phyloP scores from a whole-genome alignment of 2,329 filamentous ascomycete species.

The Colletotrichum sidae region DNA sequence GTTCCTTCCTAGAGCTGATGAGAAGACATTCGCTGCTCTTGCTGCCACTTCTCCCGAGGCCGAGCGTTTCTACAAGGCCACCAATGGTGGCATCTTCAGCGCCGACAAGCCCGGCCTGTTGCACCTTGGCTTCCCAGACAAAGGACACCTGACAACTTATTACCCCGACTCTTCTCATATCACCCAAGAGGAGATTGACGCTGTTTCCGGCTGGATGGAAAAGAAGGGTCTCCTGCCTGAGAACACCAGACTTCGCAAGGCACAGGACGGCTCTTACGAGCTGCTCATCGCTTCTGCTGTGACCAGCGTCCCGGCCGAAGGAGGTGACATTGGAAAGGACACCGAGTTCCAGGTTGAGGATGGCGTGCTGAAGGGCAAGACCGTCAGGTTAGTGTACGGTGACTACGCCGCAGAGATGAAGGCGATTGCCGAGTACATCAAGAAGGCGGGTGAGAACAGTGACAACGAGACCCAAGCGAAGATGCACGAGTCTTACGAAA shows the following conservation, averaged over 20 bases:
- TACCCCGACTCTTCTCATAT: conserved; percentile 82
- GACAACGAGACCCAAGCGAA: conserved; percentile 80
- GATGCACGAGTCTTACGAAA: conserved; percentile 80
- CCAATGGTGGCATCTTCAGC: conserved; percentile 79
- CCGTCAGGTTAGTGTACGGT: conserved; percentile 78
- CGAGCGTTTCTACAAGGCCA: conserved; percentile 73
- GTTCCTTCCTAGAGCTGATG: conserved; percentile 79
- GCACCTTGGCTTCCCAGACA: conserved; percentile 80
- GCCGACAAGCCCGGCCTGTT: conserved; percentile 72
- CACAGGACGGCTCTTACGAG: conserved; percentile 72
- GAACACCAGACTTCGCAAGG: conserved; percentile 81
- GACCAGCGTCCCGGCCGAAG: conserved; percentile 67
- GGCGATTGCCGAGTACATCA: conserved; percentile 73
- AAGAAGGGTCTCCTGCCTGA: conserved; percentile 78
- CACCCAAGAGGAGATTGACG: conserved; percentile 79
- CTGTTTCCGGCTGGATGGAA: conserved; percentile 79
- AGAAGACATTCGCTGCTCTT: conserved; percentile 73
- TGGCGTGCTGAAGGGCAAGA: conserved; percentile 73
- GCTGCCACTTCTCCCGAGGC: conserved; percentile 71
- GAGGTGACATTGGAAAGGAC: conserved; percentile 77
- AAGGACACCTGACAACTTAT: conserved; percentile 84
- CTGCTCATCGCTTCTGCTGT: conserved; percentile 79
- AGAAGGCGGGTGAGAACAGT: conserved; percentile 75
- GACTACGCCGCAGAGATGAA: conserved; percentile 80
- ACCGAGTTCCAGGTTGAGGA: conserved; percentile 70